A percentile compares a stretch with the other conserved stretches of the same genome.
These are phyloP conservation scores for Xylariaceae sp. DNA, from an alignment of 2,329 filamentous ascomycete species.

Conservation along the genomic window DNA sequence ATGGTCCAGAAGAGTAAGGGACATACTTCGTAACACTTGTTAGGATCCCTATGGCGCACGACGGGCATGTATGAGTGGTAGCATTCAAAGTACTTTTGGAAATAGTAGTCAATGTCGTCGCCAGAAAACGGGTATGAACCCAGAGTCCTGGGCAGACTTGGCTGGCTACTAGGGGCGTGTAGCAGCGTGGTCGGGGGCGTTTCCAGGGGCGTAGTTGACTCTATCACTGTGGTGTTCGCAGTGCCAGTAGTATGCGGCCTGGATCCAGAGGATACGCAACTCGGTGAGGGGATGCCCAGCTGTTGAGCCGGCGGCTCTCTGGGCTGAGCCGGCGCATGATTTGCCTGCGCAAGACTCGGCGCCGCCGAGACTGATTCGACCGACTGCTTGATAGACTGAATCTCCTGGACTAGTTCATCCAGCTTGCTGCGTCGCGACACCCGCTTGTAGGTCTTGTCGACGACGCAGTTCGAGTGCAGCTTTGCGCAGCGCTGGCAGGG, in stretches of 20 bases:
- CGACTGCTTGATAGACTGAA: slow-evolving; percentile 50
- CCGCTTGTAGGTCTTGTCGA: slow-evolving; percentile 32
- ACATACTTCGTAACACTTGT: slow-evolving; percentile 44
- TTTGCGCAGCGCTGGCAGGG: slow-evolving; percentile 32
- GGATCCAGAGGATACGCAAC: slow-evolving; percentile 8
- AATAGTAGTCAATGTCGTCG: slow-evolving; percentile 52
- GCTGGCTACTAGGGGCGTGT: slow-evolving; percentile 20
- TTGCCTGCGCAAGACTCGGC: slow-evolving; percentile 15
- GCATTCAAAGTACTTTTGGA: slow-evolving; percentile 49
- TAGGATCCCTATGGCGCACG: slow-evolving; percentile 44
- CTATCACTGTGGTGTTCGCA: slow-evolving; percentile 6
- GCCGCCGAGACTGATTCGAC: slow-evolving; percentile 33
- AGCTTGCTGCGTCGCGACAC: slow-evolving; percentile 42
- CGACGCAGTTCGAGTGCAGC: slow-evolving; percentile 28
- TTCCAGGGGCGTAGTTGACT: slow-evolving; percentile 28
- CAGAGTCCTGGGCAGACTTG: slow-evolving; percentile 39
- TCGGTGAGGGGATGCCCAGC: slow-evolving; percentile 23
- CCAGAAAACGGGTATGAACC: slow-evolving; percentile 45
- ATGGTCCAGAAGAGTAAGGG: slow-evolving; percentile 52
- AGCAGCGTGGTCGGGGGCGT: slow-evolving; percentile 28
- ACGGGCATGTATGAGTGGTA: slow-evolving; percentile 51
- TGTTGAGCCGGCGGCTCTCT: slow-evolving; percentile 20
- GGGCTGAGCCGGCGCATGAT: slow-evolving; percentile 15
- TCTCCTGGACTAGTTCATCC: slow-evolving; percentile 50
- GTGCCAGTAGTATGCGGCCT: slow-evolving; percentile 9